phyloP scores from a whole-genome alignment of 1,284 basidiomycete species.

The Ganoderma multipileum region DNA sequence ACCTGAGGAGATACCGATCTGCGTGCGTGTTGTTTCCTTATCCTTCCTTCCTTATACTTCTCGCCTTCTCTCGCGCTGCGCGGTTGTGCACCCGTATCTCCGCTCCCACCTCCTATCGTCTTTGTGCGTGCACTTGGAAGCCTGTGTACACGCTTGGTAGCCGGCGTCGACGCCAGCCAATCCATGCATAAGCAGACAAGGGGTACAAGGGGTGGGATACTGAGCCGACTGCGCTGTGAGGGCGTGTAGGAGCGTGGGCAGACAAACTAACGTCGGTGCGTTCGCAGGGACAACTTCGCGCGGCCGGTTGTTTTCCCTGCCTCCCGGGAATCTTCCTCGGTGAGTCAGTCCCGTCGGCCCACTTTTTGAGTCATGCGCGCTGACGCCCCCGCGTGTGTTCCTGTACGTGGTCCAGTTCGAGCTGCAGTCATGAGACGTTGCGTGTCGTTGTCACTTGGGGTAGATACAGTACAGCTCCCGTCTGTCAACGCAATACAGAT shows the following conservation, averaged over 20 bases:
- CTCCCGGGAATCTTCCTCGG: conserved; percentile 34
- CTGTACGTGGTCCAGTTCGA: conserved; percentile 17
- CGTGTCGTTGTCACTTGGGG: not conserved
- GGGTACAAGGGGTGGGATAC: conserved; percentile 3
- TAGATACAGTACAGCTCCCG: conserved; percentile 5
- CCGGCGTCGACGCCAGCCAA: not conserved
- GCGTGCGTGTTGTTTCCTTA: conserved; percentile 56
- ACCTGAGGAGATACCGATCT: conserved; percentile 89
- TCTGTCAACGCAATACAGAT: conserved; percentile 11
- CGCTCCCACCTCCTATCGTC: conserved; percentile 4
- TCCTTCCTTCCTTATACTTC: not conserved
- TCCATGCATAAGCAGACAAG: not conserved
- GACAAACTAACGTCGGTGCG: conserved; percentile 14
- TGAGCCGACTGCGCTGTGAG: conserved; percentile 2
- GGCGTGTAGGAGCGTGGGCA: conserved; percentile 19
- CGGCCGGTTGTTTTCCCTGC: conserved; percentile 36
- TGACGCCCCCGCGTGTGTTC: conserved; percentile 11
- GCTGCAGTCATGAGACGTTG: conserved; percentile 21
- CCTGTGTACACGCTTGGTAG: not conserved
- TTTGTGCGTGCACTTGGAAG: not conserved
- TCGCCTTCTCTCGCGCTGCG: conserved; percentile 1
- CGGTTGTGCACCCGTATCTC: not conserved
- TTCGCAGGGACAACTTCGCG: conserved; percentile 36
- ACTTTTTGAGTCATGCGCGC: conserved; percentile 22
- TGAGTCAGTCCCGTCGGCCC: conserved; percentile 30